Evolutionary conservation across 225 moss, liverwort and hornwort genomes (phyloP), one percentile per base, ranked within the genome.

Genomic region (Asterella californica): DNA sequence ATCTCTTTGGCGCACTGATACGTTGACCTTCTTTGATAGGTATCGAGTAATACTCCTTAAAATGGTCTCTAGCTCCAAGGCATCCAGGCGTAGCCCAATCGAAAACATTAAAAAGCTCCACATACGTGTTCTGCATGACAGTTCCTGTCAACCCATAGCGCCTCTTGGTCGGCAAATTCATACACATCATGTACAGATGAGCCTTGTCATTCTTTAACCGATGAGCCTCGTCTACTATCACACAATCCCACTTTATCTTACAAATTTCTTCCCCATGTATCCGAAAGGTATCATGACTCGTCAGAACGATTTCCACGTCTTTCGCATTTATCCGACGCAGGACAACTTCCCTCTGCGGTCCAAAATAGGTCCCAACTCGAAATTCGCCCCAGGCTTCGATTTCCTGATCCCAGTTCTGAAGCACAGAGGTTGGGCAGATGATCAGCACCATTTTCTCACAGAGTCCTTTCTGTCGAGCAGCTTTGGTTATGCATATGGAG

Each of bases 61-160:
- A 97, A 82, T 94, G 94, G 48, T 92, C 94, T 66, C 92, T 86
- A 11, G 89, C 72, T 72, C 97, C 97, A 11, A 97, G 81, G 75
- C 91, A 91, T 42, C 89, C 84, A 42, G 94, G 94, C 48, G 94
- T 85, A 32, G 92, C 94, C 97, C 97, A 97, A 74, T 97, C 92
- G 60, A 94, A 97, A 45, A 94, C 93, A 80, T 97, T 97, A 38
- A 93, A 97, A 68, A 97, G 75, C 77, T 97, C 97, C 61, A 78
- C 86, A 65, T 90, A 93, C 62, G 92, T 93, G 70, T 97, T 97
- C 66, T 97, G 97, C 97, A 97, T 97, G 37, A 94, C 91, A n/a
- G 94, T 97, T 64, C 97, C 97, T 8, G 94, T 94, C 70, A 94
- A 85, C n/a, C 97, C 97, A 68, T 89, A 97, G 0, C 93, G 92